phyloP scores from a whole-genome alignment of 768 basidiomycete genomes.

The Tylopilus rubrobrunneus region DNA sequence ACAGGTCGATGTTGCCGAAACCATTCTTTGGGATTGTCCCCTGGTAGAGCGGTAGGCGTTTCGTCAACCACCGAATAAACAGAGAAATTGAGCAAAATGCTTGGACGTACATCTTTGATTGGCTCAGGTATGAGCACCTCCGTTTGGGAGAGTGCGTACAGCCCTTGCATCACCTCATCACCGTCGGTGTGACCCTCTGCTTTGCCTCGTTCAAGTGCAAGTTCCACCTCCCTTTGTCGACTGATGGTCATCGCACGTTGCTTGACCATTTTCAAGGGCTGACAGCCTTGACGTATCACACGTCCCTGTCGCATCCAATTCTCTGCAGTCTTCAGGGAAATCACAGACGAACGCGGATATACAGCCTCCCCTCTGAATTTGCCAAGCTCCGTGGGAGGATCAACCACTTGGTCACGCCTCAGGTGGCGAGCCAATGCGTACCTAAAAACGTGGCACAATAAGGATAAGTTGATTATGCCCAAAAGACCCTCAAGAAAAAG shows the following conservation, averaged over 20 bases:
- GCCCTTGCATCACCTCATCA: conserved; percentile 71
- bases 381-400: conserved; percentile 79
- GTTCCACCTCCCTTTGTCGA: conserved; percentile 68
- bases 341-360: conserved; percentile 78
- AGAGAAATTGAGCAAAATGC: conserved; percentile 26
- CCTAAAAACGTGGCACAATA: conserved; percentile 35
- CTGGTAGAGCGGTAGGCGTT: conserved; percentile 38
- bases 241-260: conserved; percentile 77
- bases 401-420: conserved; percentile 80
- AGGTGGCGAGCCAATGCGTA: conserved; percentile 86
- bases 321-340: conserved; percentile 86
- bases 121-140: conserved; percentile 76
- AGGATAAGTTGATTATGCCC: conserved; percentile 22
- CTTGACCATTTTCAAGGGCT: conserved; percentile 90
- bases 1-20: conserved; percentile 96
- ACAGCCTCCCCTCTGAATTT: conserved; percentile 93
- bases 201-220: conserved; percentile 42
- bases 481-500: conserved; percentile 1
- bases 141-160: conserved; percentile 86
- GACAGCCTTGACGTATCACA: conserved; percentile 62
- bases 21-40: conserved; percentile 92
- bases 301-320: conserved; percentile 93
- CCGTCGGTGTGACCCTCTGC: conserved; percentile 34
- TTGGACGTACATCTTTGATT: conserved; percentile 79
- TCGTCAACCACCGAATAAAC: conserved; percentile 3